Base-by-base conservation (phyloP, 225 moss, liverwort and hornwort genomes). In the Bryum argenteum region DNA sequence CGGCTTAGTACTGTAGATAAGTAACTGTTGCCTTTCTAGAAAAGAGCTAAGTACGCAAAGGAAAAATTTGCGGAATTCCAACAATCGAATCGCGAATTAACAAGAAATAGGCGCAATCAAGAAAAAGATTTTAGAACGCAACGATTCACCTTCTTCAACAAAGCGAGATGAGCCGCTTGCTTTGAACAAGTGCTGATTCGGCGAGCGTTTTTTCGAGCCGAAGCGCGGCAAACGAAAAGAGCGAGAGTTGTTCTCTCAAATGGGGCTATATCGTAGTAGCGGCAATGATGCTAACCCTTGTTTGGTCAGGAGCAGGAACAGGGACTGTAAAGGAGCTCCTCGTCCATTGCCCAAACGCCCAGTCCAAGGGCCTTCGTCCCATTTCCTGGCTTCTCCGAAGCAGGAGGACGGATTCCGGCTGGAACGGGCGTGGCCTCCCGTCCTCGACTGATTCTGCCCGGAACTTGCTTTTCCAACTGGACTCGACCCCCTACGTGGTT, bases 271-370 rank as follows among this genome's bases (percentile, higher is more conserved):
- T 2, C 5, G 5, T 62, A 23, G 16, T 63, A 71, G 74, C 76
- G 45, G 43, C 51, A 11, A 44, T n/a, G 26, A 69, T 56, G 78
- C 81, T 74, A 82, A 82, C 81, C 81, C 81, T 78, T 66, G 41
- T 54, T 33, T 33, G 65, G 28, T 50, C 19, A 75, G 61, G 44
- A 59, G 41, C 54, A 74, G 60, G 66, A 64, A 38, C 71, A 60
- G 11, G 58, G 28, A 59, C 37, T n/a, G n/a, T n/a, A n/a, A n/a
- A 33, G 33, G 5, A 33, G 33, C 33, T 33, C 2, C 3, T 33
- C 33, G 33, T 33, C 33, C 47, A 51, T 70, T 54, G 47, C 50
- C 41, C 61, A 74, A 73, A 61, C 56, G 74, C 74, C 33, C 14
- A 69, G 75, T 79, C 79, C 75, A 65, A 58, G 26, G 70, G 54